Evolutionary conservation across 805 yeast species (phyloP).

Genomic region (Yamadazyma nakazawae): DNA sequence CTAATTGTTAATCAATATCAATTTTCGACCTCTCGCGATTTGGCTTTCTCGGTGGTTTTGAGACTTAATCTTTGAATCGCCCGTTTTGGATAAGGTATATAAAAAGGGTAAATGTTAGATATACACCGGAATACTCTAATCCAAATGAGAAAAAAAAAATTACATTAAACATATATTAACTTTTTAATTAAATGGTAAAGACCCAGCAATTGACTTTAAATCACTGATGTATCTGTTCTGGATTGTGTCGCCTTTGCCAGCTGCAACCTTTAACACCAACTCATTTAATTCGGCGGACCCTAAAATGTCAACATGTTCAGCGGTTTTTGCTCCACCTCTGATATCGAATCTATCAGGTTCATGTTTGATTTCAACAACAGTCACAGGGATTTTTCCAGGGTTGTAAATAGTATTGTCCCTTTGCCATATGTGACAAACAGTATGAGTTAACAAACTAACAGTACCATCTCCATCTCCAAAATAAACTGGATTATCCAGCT

Average conservation of each 20-base stretch:
- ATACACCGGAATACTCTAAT: too few relatives aligned
- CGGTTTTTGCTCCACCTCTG: constrained; percentile 95
- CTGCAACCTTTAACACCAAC: constrained; percentile 72
- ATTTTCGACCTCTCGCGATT: constrained; percentile 5
- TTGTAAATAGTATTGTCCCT: constrained; percentile 62
- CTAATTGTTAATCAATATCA: background rate
- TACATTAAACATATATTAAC: background rate
- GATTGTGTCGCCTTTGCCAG: constrained; percentile 73
- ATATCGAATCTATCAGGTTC: constrained; percentile 93
- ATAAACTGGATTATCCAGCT: constrained; percentile 60
- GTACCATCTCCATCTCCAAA: constrained; percentile 97
- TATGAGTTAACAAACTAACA: constrained; percentile 78
- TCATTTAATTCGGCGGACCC: constrained; percentile 94
- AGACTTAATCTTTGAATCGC: background rate
- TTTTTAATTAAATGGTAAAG: background rate
- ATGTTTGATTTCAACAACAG: constrained; percentile 84
- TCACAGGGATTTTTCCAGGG: constrained; percentile 73
- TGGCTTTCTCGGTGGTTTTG: background rate
- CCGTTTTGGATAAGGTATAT: background rate
- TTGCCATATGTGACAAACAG: constrained; percentile 91
- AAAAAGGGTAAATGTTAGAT: too few relatives aligned
- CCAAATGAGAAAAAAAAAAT: too few relatives aligned
- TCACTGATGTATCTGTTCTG: constrained; percentile 56
- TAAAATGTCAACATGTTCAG: constrained; percentile 95
- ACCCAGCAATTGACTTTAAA: constrained; percentile 57